phyloP scores from a whole-genome alignment of 768 basidiomycete genomes.

The Lentinula sp. region DNA sequence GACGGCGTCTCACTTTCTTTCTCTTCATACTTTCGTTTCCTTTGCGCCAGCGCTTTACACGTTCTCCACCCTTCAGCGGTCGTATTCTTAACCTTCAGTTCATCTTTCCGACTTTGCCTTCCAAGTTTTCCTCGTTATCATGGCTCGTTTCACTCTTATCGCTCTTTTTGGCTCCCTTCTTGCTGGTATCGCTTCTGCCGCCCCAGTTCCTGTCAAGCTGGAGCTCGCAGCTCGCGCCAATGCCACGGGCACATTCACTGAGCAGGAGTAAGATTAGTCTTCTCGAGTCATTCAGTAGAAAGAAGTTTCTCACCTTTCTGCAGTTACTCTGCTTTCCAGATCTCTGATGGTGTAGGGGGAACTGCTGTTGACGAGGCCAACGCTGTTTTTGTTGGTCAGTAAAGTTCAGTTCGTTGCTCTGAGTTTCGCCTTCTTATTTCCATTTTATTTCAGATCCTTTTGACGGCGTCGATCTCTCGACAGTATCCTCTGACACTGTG shows the following conservation, averaged over 20 bases:
- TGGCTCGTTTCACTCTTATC: slow-evolving; percentile 16
- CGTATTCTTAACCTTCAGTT: background rate
- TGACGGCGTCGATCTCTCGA: slow-evolving; percentile 24
- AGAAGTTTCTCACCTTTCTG: background rate
- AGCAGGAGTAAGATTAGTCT: slow-evolving; percentile 12
- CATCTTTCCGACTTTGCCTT: background rate
- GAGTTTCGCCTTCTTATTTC: background rate
- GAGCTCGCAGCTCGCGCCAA: slow-evolving; percentile 6
- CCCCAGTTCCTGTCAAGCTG: slow-evolving; percentile 12
- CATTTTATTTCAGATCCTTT: slow-evolving; percentile 18
- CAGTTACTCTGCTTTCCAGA: slow-evolving; percentile 35
- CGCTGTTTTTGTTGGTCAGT: slow-evolving; percentile 29
- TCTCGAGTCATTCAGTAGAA: background rate
- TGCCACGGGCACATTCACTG: slow-evolving; percentile 9
- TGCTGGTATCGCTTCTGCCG: slow-evolving; percentile 8
- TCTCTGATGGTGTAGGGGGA: slow-evolving; percentile 29
- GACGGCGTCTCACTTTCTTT: slow-evolving; percentile 9
- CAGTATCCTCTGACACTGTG: slow-evolving; percentile 20
- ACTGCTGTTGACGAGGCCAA: slow-evolving; percentile 27
- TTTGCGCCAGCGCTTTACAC: slow-evolving; percentile 1
- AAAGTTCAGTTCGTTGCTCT: background rate
- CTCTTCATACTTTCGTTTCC: slow-evolving; percentile 9
- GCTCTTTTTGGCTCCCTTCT: slow-evolving; percentile 15
- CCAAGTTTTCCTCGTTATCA: slow-evolving; percentile 7
- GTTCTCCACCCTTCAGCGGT: slow-evolving; percentile 12